Conservation (phyloP, 2,329 filamentous ascomycete species). For the Cryphonectria parasitica region DNA sequence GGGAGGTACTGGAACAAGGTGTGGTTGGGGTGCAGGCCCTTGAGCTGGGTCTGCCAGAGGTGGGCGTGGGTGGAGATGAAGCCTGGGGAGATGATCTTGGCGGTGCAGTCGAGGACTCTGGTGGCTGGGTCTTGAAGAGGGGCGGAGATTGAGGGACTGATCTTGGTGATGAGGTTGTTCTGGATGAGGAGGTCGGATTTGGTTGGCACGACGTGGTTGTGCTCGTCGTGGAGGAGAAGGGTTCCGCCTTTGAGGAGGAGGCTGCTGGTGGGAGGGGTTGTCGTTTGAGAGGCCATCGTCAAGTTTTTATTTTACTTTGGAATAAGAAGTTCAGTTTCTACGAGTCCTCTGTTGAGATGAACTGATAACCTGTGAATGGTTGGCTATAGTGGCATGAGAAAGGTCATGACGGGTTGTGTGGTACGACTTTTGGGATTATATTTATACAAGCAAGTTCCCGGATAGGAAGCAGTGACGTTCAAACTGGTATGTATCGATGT, state of each 20-base stretch:
- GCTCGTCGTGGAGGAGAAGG: conserved; percentile 22
- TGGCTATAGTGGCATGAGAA: too few relatives aligned
- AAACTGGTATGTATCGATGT: too few relatives aligned
- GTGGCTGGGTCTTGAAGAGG: conserved; percentile 15
- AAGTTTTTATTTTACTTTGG: too few relatives aligned
- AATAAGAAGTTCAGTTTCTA: too few relatives aligned
- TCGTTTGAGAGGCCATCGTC: conserved; percentile 11
- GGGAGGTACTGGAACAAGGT: conserved; percentile 35
- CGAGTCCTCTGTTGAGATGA: neutral
- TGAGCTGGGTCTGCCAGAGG: conserved; percentile 47
- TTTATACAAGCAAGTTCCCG: too few relatives aligned
- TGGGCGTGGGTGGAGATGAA: conserved; percentile 51
- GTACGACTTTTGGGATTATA: too few relatives aligned
- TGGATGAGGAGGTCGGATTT: conserved; percentile 25
- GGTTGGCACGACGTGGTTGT: conserved; percentile 18
- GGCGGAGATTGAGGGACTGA: conserved; percentile 10
- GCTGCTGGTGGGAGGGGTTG: neutral
- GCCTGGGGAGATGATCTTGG: conserved; percentile 46
- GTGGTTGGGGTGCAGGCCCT: conserved; percentile 34
- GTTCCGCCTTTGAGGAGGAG: conserved; percentile 25
- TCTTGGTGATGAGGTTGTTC: conserved; percentile 15
- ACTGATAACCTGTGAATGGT: too few relatives aligned
- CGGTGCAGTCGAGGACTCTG: conserved; percentile 44
- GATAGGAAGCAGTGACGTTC: too few relatives aligned
- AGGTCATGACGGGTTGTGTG: too few relatives aligned